Conservation (phyloP, 805 yeast species). For the Metschnikowia santaceciliae region DNA sequence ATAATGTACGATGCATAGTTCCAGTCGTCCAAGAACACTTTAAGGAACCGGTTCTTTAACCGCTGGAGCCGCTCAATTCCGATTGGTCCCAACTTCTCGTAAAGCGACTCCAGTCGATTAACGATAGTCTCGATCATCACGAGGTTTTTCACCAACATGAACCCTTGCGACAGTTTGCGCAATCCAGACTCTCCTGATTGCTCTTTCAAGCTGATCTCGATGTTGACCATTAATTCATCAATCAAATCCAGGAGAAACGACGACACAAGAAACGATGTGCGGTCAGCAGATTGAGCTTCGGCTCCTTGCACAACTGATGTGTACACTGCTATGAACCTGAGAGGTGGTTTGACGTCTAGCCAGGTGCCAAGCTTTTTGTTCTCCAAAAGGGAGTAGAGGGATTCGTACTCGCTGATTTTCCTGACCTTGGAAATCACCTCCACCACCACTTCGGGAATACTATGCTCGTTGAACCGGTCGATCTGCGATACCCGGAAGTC, state of each 20-base stretch:
- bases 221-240: slow-evolving; percentile 62
- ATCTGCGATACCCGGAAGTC: slow-evolving; percentile 47
- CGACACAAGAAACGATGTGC: slow-evolving; percentile 44
- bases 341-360: slow-evolving; percentile 60
- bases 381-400: slow-evolving; percentile 48
- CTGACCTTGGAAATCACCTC: slow-evolving; percentile 67
- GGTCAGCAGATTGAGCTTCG: slow-evolving; percentile 17
- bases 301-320: slow-evolving; percentile 45
- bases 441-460: slow-evolving; percentile 68
- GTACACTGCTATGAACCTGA: slow-evolving; percentile 43
- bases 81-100: slow-evolving; percentile 48
- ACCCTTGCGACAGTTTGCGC: slow-evolving; percentile 56
- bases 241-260: slow-evolving; percentile 73
- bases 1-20: slow-evolving; percentile 68
- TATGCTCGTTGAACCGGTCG: slow-evolving; percentile 60
- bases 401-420: slow-evolving; percentile 58
- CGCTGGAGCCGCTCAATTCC: slow-evolving; percentile 65
- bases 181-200: slow-evolving; percentile 18
- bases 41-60: slow-evolving; percentile 69
- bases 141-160: slow-evolving; percentile 64
- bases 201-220: slow-evolving; percentile 58
- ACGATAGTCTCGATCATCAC: slow-evolving; percentile 72
- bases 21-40: slow-evolving; percentile 75
- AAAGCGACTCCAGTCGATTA: slow-evolving; percentile 51
- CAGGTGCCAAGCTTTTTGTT: slow-evolving; percentile 58